Base-by-base conservation (phyloP, 2,329 filamentous ascomycete species). In the Epichloe gansuensis region DNA sequence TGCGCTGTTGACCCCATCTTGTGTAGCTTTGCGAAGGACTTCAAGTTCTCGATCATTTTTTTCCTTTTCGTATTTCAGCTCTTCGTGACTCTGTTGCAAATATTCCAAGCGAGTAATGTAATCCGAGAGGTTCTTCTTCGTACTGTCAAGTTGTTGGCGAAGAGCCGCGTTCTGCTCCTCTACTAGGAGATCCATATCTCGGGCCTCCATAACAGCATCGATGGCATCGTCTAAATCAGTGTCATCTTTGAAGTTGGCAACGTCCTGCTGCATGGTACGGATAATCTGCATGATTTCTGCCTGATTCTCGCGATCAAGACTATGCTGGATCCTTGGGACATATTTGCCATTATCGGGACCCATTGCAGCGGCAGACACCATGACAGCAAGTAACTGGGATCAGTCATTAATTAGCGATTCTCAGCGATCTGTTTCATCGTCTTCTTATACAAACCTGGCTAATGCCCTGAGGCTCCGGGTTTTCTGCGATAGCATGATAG, bases 41-140 rank as follows among this genome's bases (percentile, higher is more conserved):
- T 75, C 74, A 8, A 77, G 72, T 62, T 80, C 75, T 35, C 73
- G 69, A 52, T 79, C 74, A 43, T 80, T 72, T 59, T 76, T 75
- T 54, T 80, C 76, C 51, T 82, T 80, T 60, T 86, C 75, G 47
- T 78, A 75, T 59, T 85, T 78, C 46, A 86, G 68, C 57, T 82
- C 78, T 56, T 88, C 83, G 56, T 88, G 75, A 49, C 75, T 81
- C 56, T 77, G 74, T 58, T 82, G 76, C 17, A 85, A 68, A 61
- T 78, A 74, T 53, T 82, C 80, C 48, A 83, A 69, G 21, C 80
- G 75, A 5, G 79, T 76, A 52, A 78, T 76, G 56, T 80, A 74
- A 62, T 82, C 77, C 44, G 78, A 80, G 52, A 79, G 73, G 42
- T 74, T 74, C 62, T 81, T 82, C 58, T 73, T 78, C 44, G 78